Evolutionary conservation across 2,329 filamentous ascomycete species (phyloP).

Genomic region (Diplodia sapinea): DNA sequence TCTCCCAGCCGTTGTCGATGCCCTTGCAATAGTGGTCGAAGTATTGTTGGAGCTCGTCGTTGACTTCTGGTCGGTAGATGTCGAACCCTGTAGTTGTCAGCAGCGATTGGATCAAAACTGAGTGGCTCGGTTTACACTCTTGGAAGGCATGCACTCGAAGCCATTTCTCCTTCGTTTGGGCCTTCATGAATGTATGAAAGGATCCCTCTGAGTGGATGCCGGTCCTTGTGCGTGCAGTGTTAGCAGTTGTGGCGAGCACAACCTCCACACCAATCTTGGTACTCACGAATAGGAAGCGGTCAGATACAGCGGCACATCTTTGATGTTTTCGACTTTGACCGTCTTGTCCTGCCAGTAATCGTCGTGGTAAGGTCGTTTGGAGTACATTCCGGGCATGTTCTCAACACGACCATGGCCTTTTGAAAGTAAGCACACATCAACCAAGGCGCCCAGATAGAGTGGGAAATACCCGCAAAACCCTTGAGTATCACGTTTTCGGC

Average conservation of each 20-base stretch:
- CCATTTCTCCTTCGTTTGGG: conserved; percentile 35
- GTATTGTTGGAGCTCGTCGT: conserved; percentile 42
- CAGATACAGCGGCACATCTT: conserved; percentile 34
- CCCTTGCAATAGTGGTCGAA: conserved; percentile 56
- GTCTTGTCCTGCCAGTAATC: conserved; percentile 34
- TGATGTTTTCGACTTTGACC: conserved; percentile 32
- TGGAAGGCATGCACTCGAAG: conserved; percentile 31
- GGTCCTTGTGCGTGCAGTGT: conserved; percentile 1
- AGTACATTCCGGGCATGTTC: conserved; percentile 33
- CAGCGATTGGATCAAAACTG: too few relatives aligned
- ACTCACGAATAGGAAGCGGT: conserved; percentile 34
- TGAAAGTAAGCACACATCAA: background rate
- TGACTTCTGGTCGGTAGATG: conserved; percentile 29
- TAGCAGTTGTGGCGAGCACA: background rate
- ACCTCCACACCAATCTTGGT: too few relatives aligned
- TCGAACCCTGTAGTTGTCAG: conserved; percentile 15
- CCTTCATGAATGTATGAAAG: conserved; percentile 31
- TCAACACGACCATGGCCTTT: conserved; percentile 33
- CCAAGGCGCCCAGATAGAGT: background rate
- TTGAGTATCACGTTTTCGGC: conserved; percentile 29
- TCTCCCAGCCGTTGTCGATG: conserved; percentile 55
- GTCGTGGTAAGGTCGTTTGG: conserved; percentile 10
- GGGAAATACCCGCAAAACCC: conserved; percentile 6
- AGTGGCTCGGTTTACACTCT: background rate
- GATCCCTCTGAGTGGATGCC: conserved; percentile 35